Percentiles rank a stretch among this genome's conserved stretches.
Conservation (phyloP, 345 rosid genomes). For the Gossypium australe region DNA sequence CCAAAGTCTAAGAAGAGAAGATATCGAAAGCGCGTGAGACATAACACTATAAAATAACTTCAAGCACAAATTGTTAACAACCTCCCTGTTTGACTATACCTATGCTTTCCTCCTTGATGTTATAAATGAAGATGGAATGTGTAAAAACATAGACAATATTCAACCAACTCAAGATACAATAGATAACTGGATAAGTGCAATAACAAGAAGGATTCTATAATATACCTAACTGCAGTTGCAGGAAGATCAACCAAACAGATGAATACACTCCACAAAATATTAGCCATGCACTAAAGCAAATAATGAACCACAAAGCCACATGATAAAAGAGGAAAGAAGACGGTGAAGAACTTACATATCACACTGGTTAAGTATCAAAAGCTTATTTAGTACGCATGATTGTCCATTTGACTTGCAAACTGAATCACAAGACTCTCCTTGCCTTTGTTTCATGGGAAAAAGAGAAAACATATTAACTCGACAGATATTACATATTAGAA, state of each 20-base stretch:
- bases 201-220: not conserved
- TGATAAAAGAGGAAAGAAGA: not conserved
- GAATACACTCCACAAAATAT: not conserved
- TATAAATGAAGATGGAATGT: not conserved
- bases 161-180: not conserved
- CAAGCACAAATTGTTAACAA: not conserved
- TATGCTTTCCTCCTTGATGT: not conserved
- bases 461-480: conserved; percentile 14
- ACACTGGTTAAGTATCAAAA: conserved; percentile 75
- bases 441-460: conserved; percentile 39
- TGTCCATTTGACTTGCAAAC: conserved; percentile 78
- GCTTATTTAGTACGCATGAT: conserved; percentile 83
- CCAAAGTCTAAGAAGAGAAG: not conserved
- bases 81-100: not conserved
- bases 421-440: conserved; percentile 83
- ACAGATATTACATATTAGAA: not conserved
- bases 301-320: not conserved
- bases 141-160: not conserved
- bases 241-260: not conserved
- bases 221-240: conserved; percentile 3
- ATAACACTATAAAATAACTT: not conserved
- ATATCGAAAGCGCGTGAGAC: not conserved
- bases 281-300: not conserved
- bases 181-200: not conserved
- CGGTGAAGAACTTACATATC: conserved; percentile 50